phyloP scores from a whole-genome alignment of 805 yeast genomes.

The Kuraishia molischiana region DNA sequence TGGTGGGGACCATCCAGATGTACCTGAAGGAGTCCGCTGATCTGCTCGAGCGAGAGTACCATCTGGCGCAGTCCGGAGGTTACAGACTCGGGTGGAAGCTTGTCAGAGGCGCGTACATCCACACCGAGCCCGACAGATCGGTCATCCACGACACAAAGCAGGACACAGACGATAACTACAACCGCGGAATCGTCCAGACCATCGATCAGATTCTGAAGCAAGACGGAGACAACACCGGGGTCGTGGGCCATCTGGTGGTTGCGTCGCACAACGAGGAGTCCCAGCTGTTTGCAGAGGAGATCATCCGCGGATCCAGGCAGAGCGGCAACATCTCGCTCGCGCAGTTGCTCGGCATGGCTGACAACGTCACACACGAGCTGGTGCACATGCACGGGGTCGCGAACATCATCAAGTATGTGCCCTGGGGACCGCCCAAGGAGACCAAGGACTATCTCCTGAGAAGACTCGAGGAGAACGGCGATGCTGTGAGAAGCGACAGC shows the following conservation, averaged over 20 bases:
- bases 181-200: constrained; percentile 55
- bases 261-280: constrained; percentile 86
- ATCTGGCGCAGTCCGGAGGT: constrained; percentile 45
- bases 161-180: constrained; percentile 73
- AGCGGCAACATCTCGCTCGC: constrained; percentile 70
- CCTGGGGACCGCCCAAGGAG: constrained; percentile 96
- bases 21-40: constrained; percentile 65
- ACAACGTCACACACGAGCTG: constrained; percentile 71
- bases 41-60: constrained; percentile 52
- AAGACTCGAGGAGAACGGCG: constrained; percentile 93
- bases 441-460: constrained; percentile 84
- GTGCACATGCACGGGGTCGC: constrained; percentile 52
- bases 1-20: constrained; percentile 91
- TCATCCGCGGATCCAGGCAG: constrained; percentile 25
- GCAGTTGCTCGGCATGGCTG: constrained; percentile 94
- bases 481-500: constrained; percentile 78
- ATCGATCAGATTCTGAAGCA: constrained; percentile 42
- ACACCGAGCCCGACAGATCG: constrained; percentile 68
- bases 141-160: constrained; percentile 70
- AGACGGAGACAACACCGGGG: constrained; percentile 29
- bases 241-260: constrained; percentile 72
- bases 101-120: constrained; percentile 94
- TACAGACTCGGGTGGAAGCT: constrained; percentile 81
- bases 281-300: constrained; percentile 58
- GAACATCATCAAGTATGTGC: constrained; percentile 86